Evolutionary conservation across 352 stramenopile genomes (phyloP).

Genomic region (Pythium phragmiticola): DNA sequence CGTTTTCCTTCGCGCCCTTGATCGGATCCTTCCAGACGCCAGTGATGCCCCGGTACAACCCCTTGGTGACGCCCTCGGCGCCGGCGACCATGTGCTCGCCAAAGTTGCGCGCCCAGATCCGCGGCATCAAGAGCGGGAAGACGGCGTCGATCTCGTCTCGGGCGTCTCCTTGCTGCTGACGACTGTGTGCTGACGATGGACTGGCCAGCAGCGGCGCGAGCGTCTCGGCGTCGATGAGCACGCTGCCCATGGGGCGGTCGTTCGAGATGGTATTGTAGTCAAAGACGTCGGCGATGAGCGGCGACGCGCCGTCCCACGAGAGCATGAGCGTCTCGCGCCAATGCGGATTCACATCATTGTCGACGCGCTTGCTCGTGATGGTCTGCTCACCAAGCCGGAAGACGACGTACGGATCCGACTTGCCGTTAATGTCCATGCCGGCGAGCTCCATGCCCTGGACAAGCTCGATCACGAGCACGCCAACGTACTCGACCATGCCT

Average conservation of each 20-base stretch:
- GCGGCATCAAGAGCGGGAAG: conserved; percentile 59
- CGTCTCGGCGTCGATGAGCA: conserved; percentile 40
- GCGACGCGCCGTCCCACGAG: conserved; percentile 72
- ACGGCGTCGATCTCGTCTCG: conserved; percentile 43
- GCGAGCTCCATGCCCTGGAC: conserved; percentile 60
- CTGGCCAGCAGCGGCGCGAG: conserved; percentile 34
- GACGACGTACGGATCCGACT: conserved; percentile 78
- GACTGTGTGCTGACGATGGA: neutral
- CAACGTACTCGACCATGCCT: conserved; percentile 83
- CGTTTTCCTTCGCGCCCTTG: conserved; percentile 67
- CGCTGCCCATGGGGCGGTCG: conserved; percentile 67
- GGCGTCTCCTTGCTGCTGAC: conserved; percentile 9
- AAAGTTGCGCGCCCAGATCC: conserved; percentile 74
- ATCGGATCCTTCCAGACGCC: conserved; percentile 81
- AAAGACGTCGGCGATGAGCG: conserved; percentile 64
- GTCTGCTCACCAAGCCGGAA: conserved; percentile 72
- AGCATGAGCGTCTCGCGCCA: conserved; percentile 76
- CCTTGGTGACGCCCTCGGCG: conserved; percentile 64
- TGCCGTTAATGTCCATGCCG: conserved; percentile 74
- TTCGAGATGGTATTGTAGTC: conserved; percentile 70
- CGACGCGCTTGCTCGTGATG: conserved; percentile 63
- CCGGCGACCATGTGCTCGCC: conserved; percentile 80
- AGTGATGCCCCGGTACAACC: conserved; percentile 69
- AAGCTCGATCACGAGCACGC: conserved; percentile 73
- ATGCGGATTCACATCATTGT: conserved; percentile 66